Evolutionary conservation across 2,329 filamentous ascomycete species (phyloP).

Genomic region (Neonectria neomacrospora): DNA sequence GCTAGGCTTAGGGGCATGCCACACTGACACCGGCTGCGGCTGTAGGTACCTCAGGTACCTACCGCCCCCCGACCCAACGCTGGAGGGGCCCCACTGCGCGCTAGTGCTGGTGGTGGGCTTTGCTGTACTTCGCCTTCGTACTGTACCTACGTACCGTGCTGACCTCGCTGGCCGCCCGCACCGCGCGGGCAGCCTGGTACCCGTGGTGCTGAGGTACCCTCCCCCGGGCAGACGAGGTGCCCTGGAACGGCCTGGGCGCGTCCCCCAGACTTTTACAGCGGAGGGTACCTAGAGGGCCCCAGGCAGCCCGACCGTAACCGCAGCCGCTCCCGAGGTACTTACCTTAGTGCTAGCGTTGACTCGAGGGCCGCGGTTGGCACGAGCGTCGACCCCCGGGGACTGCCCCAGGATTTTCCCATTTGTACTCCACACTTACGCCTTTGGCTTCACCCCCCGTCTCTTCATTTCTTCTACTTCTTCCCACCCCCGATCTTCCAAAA

Average conservation of each 20-base stretch:
- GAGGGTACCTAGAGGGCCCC: constrained; percentile 1
- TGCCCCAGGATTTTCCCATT: constrained; percentile 46
- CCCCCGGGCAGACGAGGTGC: not conserved
- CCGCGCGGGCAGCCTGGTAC: not conserved
- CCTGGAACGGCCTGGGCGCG: not conserved
- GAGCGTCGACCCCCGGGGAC: constrained; percentile 35
- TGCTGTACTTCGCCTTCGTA: not conserved
- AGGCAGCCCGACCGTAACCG: constrained; percentile 9
- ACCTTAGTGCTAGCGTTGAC: not conserved
- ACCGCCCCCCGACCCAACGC: constrained; percentile 19
- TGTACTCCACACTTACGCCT: constrained; percentile 41
- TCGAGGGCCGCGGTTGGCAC: constrained; percentile 30
- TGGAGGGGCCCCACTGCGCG: constrained; percentile 19
- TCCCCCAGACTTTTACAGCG: constrained; percentile 14
- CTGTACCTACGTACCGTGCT: not conserved
- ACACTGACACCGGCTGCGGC: constrained; percentile 37
- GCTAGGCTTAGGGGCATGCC: constrained; percentile 31
- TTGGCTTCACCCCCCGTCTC: constrained; percentile 30
- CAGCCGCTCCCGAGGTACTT: not conserved
- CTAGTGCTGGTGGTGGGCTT: constrained; percentile 13
- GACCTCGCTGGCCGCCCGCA: not conserved
- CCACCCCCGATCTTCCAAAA: constrained; percentile 23
- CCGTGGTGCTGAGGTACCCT: not conserved
- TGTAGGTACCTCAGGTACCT: constrained; percentile 45
- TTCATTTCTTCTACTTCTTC: constrained; percentile 37